Base-by-base conservation (phyloP, 495 filamentous ascomycete species). In the Trichoderma virens region DNA sequence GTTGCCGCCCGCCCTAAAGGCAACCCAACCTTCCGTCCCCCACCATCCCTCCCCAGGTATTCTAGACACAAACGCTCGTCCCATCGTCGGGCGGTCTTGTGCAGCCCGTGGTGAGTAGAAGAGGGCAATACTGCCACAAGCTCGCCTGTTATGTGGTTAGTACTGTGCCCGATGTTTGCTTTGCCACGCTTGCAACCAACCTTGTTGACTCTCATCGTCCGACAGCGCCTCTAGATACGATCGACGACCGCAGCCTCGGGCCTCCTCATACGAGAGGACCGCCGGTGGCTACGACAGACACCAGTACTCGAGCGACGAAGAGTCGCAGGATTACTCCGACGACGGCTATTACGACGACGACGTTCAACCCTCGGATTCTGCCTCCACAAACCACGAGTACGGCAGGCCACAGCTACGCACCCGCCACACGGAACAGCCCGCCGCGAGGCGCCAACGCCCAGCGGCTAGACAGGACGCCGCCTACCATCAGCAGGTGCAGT, bases 321-420 rank as follows among this genome's bases (percentile, higher is more conserved):
- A 70, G 38, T 56, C 20, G 23, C 8, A 25, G 27, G 47, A 56
- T 1, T 25, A 56, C 47, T 28, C 20, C 30, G 28, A 61, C 59
- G 59, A 35, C 28, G 78, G 66, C 28, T 65, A 73, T 25, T 68
- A 76, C 18, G 74, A 76, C 65, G 87, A 87, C 70, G 90, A 93
- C 68, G 75, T 94, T 68, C 86, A 88, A 61, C 88, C 90, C 27
- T 89, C 87, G 39, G 91, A 95, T 78, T 93, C 90, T n/a, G 90
- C 90, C 31, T 93, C 85, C 72, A 62, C 80, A 70, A 68, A 39
- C 61, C 65, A 72, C 41, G n/a, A n/a, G n/a, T n/a, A n/a, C n/a
- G 70, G 67, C 2, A 61, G 59, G n/a, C 31, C 59, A n/a, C 71
- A 64, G 47, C 62, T 41, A 69, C 60, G 62, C 70, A 14, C 59